Conservation (phyloP, 2,329 filamentous ascomycete genomes). For the Claviceps citrina region DNA sequence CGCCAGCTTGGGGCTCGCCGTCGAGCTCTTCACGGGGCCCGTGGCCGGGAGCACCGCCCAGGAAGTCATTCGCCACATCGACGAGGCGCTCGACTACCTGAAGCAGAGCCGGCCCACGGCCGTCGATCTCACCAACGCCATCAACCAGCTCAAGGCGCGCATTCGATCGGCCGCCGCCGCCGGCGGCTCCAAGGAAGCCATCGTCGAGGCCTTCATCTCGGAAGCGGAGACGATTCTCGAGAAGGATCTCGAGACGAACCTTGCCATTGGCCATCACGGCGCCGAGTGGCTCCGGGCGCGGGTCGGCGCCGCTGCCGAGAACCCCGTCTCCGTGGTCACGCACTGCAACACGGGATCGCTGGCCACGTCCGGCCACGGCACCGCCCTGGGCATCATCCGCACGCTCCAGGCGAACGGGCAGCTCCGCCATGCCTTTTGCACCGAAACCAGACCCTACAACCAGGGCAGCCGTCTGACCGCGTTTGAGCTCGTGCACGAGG, state of each 20-base stretch:
- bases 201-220: slow-evolving; percentile 57
- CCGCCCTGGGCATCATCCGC: slow-evolving; percentile 84
- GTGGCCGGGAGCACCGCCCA: slow-evolving; percentile 27
- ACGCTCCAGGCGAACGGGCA: slow-evolving; percentile 52
- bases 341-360: slow-evolving; percentile 98
- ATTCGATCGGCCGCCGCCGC: slow-evolving; percentile 36
- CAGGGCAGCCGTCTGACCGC: slow-evolving; percentile 90
- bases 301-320: slow-evolving; percentile 28
- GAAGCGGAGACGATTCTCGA: slow-evolving; percentile 76
- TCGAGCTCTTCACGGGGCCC: slow-evolving; percentile 53
- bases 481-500: slow-evolving; percentile 89
- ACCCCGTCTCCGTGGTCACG: slow-evolving; percentile 64
- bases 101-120: slow-evolving; percentile 83
- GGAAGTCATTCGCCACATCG: slow-evolving; percentile 56
- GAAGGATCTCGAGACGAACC: slow-evolving; percentile 77
- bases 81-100: slow-evolving; percentile 67
- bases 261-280: slow-evolving; percentile 68
- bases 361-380: slow-evolving; percentile 94
- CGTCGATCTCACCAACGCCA: slow-evolving; percentile 86
- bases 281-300: slow-evolving; percentile 66
- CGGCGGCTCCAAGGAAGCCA: slow-evolving; percentile 29
- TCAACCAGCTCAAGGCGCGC: slow-evolving; percentile 56
- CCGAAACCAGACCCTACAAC: slow-evolving; percentile 94
- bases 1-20: slow-evolving; percentile 74
- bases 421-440: slow-evolving; percentile 80